Conservation (phyloP, 208 protist species). For the Herpetomonas samuelpessoai region DNA sequence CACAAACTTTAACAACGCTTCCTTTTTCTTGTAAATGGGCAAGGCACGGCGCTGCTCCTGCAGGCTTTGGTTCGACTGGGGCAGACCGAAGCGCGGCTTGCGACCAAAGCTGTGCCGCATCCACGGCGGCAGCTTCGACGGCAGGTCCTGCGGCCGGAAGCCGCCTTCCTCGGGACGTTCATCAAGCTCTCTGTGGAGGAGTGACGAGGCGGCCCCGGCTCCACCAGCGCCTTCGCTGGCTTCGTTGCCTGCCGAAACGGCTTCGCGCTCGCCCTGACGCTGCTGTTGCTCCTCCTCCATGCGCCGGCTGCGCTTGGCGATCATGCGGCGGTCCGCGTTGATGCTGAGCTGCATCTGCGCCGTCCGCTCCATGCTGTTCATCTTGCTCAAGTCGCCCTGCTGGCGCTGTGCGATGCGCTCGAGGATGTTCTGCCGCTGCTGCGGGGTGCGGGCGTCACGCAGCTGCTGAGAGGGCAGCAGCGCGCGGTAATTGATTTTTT, state of each 20-base stretch:
- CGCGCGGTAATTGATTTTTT: constrained; percentile 78
- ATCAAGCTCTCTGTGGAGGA: constrained; percentile 68
- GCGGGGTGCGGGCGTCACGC: constrained; percentile 64
- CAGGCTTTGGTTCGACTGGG: constrained; percentile 47
- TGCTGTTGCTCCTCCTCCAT: constrained; percentile 27
- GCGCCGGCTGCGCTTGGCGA: constrained; percentile 35
- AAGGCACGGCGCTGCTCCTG: constrained; percentile 83
- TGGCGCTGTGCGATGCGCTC: constrained; percentile 57
- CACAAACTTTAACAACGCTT: constrained; percentile 88
- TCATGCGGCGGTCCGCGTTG: constrained; percentile 79
- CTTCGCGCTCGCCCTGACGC: constrained; percentile 12
- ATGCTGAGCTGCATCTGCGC: constrained; percentile 72
- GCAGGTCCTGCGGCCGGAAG: constrained; percentile 48
- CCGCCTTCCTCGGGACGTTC: constrained; percentile 60
- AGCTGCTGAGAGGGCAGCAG: constrained; percentile 79
- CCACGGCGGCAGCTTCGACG: constrained; percentile 74
- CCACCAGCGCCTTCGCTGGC: not conserved
- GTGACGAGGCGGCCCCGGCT: constrained; percentile 12
- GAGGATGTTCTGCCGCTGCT: constrained; percentile 77
- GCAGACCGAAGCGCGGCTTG: constrained; percentile 68
- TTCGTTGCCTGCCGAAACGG: constrained; percentile 8
- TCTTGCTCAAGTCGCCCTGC: constrained; percentile 42
- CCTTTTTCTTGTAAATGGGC: constrained; percentile 95
- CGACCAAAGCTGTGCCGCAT: constrained; percentile 72
- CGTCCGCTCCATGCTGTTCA: constrained; percentile 76